Percentiles rank a stretch among this genome's conserved stretches.
phyloP scores from a whole-genome alignment of 495 filamentous ascomycete genomes.

The Entonaema liquescens region DNA sequence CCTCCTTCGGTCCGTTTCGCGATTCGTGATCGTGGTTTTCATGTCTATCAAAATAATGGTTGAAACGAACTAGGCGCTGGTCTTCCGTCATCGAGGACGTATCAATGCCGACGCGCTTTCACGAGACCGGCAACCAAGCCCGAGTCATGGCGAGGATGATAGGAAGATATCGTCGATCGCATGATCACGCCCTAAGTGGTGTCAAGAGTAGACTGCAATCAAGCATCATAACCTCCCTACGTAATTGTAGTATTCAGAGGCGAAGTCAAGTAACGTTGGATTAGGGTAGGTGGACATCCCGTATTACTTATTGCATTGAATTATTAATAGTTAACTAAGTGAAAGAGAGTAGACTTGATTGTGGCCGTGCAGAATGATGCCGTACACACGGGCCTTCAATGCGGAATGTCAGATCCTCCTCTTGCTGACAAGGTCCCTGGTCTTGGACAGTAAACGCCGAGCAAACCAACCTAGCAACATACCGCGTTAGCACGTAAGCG shows the following conservation, averaged over 20 bases:
- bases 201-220: background rate
- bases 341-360: background rate
- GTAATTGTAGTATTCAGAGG: constrained; percentile 15
- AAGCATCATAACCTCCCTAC: background rate
- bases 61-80: too few relatives aligned
- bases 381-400: background rate
- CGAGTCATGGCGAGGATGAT: background rate
- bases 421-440: constrained; percentile 24
- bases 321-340: constrained; percentile 3
- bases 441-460: constrained; percentile 12
- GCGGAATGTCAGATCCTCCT: constrained; percentile 27
- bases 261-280: constrained; percentile 38
- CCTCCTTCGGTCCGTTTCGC: background rate
- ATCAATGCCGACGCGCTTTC: background rate
- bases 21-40: background rate
- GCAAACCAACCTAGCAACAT: background rate
- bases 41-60: background rate
- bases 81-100: background rate
- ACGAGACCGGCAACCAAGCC: background rate
- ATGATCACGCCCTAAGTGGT: background rate
- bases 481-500: constrained; percentile 29
- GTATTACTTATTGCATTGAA: background rate
- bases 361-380: constrained; percentile 15
- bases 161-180: background rate
- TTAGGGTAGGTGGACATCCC: constrained; percentile 29